Conservation (phyloP, 2,329 filamentous ascomycete species). For the Metarhizium robertsii region DNA sequence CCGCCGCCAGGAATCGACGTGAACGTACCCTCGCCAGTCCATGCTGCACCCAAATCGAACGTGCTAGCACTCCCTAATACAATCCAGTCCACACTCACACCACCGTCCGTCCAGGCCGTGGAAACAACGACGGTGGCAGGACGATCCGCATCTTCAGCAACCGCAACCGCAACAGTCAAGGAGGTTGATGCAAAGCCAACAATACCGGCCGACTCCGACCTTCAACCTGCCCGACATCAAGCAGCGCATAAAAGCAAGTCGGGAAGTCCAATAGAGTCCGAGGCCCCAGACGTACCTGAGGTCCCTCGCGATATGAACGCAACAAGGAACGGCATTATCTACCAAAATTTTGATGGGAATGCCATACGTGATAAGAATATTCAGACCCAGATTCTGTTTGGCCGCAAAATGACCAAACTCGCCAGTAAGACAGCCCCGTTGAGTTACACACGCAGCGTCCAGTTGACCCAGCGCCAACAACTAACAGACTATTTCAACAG, state of each 20-base stretch:
- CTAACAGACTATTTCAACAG: conserved; percentile 19
- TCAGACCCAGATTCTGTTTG: conserved; percentile 51
- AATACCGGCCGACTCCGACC: neutral
- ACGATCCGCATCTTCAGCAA: neutral
- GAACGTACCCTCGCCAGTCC: conserved; percentile 15
- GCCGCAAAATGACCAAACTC: conserved; percentile 48
- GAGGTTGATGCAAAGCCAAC: neutral
- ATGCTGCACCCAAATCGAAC: conserved; percentile 30
- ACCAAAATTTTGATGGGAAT: conserved; percentile 50
- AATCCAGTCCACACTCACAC: conserved; percentile 18
- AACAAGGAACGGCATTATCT: conserved; percentile 44
- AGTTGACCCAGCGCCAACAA: neutral
- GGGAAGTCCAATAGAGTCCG: conserved; percentile 8
- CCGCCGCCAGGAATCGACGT: conserved; percentile 22
- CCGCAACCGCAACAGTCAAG: neutral
- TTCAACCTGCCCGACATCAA: conserved; percentile 8
- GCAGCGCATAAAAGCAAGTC: conserved; percentile 8
- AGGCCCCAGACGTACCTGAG: conserved; percentile 10
- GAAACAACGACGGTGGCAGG: neutral
- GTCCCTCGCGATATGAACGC: conserved; percentile 10
- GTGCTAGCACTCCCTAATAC: conserved; percentile 37
- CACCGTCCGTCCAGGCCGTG: conserved; percentile 1
- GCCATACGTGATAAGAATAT: conserved; percentile 46
- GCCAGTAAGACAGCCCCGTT: conserved; percentile 32
- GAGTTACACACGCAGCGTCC: neutral